A percentile compares a stretch with the other conserved stretches of the same genome.
Conservation (phyloP, 371 early-diverging fungal species). For the Furculomyces boomerangus region DNA sequence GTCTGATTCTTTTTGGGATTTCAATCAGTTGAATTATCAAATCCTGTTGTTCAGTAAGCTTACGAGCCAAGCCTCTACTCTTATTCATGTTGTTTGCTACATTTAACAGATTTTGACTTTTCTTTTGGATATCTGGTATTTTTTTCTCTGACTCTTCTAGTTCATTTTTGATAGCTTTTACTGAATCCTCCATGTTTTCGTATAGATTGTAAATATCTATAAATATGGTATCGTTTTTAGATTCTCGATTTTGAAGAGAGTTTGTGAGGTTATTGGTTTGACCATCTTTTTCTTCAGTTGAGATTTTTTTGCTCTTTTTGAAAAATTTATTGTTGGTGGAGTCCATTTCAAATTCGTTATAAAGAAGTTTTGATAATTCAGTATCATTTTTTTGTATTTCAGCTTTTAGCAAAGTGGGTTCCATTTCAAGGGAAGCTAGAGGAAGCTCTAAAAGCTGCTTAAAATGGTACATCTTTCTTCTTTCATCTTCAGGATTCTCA, state of each 20-base stretch:
- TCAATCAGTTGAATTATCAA: not conserved
- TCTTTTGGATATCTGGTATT: not conserved
- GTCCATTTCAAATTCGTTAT: not conserved
- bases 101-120: not conserved
- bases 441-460: constrained; percentile 2
- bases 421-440: not conserved
- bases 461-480: not conserved
- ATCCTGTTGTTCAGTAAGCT: not conserved
- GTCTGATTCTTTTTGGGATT: not conserved
- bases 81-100: not conserved
- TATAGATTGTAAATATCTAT: not conserved
- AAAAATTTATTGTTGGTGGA: not conserved
- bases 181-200: not conserved
- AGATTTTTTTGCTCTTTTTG: not conserved
- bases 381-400: not conserved
- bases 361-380: not conserved
- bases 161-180: not conserved
- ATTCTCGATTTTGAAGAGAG: not conserved
- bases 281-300: not conserved
- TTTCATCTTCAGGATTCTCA: not conserved
- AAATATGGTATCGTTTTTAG: not conserved
- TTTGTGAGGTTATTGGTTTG: not conserved
- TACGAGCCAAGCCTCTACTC: not conserved
- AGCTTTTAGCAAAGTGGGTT: not conserved
- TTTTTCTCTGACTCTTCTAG: not conserved